These are phyloP conservation scores for Pyronema omphalodes DNA, from an alignment of 495 filamentous ascomycete genomes.

Conservation along the genomic window DNA sequence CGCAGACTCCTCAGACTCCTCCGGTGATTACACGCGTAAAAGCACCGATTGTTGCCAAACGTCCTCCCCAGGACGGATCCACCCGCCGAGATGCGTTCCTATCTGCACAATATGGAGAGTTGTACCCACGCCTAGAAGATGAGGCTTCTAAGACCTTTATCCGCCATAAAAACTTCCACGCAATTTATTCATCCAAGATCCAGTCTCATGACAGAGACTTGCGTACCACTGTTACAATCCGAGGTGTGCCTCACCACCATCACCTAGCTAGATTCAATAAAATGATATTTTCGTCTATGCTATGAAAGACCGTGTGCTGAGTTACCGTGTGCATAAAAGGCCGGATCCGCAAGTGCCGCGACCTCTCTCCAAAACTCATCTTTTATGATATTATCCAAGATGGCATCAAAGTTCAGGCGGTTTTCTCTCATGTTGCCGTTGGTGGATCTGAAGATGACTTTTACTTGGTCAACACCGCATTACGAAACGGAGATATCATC, in stretches of 20 bases:
- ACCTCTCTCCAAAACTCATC: slow-evolving; percentile 43
- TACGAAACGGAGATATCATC: slow-evolving; percentile 60
- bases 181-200: slow-evolving; percentile 5
- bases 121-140: too few relatives aligned
- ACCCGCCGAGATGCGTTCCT: neutral
- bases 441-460: slow-evolving; percentile 32
- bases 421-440: slow-evolving; percentile 47
- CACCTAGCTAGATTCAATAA: slow-evolving; percentile 5
- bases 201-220: too few relatives aligned
- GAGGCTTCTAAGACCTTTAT: too few relatives aligned
- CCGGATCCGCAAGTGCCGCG: slow-evolving; percentile 33
- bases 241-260: slow-evolving; percentile 16
- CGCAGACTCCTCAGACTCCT: too few relatives aligned
- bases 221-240: slow-evolving; percentile 10
- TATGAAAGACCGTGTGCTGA: neutral
- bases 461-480: slow-evolving; percentile 37
- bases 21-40: too few relatives aligned
- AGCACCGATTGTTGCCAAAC: neutral
- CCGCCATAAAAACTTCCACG: too few relatives aligned
- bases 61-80: neutral
- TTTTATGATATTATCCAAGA: slow-evolving; percentile 68
- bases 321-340: slow-evolving; percentile 28
- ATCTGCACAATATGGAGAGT: too few relatives aligned
- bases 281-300: neutral
- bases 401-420: slow-evolving; percentile 48